phyloP scores from a whole-genome alignment of 1,284 basidiomycete genomes.

The Cryptococcus jaspeensis region DNA sequence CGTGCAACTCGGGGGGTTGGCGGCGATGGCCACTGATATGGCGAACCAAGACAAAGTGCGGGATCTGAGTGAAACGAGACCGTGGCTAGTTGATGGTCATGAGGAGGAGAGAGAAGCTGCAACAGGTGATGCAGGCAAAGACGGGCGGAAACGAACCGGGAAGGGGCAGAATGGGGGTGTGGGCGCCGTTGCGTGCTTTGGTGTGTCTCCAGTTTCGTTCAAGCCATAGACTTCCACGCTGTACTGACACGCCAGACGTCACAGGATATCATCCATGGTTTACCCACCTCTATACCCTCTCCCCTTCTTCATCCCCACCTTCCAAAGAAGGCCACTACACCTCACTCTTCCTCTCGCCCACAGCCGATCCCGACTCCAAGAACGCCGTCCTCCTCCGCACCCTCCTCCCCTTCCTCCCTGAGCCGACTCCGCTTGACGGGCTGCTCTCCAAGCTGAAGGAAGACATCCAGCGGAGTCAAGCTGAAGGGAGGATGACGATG shows the following conservation, averaged over 20 bases:
- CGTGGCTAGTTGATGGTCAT: constrained; percentile 9
- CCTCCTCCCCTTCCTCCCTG: constrained; percentile 39
- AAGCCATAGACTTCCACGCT: too few species aligned
- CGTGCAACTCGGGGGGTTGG: constrained; percentile 40
- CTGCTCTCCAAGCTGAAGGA: constrained; percentile 24
- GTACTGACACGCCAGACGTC: background rate
- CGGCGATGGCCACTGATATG: constrained; percentile 43
- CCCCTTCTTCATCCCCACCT: constrained; percentile 9
- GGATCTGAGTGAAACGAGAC: constrained; percentile 15
- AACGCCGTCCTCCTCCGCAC: constrained; percentile 16
- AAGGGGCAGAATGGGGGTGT: constrained; percentile 16
- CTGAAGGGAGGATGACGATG: constrained; percentile 37
- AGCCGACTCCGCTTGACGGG: constrained; percentile 36
- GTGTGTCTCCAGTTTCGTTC: too few species aligned
- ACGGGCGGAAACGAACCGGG: background rate
- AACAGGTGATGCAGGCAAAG: background rate
- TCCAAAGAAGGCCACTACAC: constrained; percentile 49
- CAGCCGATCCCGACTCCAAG: constrained; percentile 2
- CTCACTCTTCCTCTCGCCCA: constrained; percentile 36
- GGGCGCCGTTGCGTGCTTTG: constrained; percentile 47
- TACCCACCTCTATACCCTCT: constrained; percentile 50
- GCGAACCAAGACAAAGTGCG: constrained; percentile 42
- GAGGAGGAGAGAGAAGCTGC: background rate
- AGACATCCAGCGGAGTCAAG: constrained; percentile 21
- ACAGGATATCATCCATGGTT: constrained; percentile 56